Base-by-base conservation (phyloP, 1,139 yeast genomes). In the Hanseniaspora sp. region DNA sequence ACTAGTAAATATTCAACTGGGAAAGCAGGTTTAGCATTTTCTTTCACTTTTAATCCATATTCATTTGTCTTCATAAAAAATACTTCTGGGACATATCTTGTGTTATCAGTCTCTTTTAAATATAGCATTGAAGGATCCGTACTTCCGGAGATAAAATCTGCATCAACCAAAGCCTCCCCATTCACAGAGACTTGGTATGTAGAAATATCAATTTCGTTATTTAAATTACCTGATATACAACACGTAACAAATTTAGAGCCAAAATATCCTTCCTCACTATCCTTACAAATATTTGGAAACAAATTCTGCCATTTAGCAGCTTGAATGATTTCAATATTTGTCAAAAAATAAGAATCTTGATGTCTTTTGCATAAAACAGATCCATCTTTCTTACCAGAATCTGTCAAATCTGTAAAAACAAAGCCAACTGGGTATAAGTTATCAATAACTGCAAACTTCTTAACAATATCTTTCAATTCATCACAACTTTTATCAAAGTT, bases 161-260 rank as follows among this genome's bases (percentile, higher is more conserved):
- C 96, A 55, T 78, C 77, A 1, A 86, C 86, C 65, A 94, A 73
- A 0, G 90, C 95, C 68, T 92, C 97, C 0, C 95, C 96, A 55
- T 82, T 76, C 34, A 81, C 79, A 6, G 95, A 83, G 0, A 88
- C 96, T 68, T 94, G 98, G 67, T 88, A 94, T 38, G 95, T 80
- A 33, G 86, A 74, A 12, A 95, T 86, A 64, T 92, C 98, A 62
- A 94, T 90, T 58, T 88, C 95, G 17, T 95, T 95, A 53, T 80
- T 71, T 18, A 76, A 67, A 58, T 95, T 95, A 30, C 98, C 99
- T 1, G 94, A 79, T 5, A 94, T 76, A 34, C 90, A 94, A 69
- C 96, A 88, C 0, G 98, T 92, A 30, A 90, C 92, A 66, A 87
- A 92, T 64, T 87, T 87, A 13, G 96, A 88, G 13, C 95, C 85